Evolutionary conservation across 2,329 filamentous ascomycete species (phyloP).

Genomic region (Chrysoporthe puriensis): DNA sequence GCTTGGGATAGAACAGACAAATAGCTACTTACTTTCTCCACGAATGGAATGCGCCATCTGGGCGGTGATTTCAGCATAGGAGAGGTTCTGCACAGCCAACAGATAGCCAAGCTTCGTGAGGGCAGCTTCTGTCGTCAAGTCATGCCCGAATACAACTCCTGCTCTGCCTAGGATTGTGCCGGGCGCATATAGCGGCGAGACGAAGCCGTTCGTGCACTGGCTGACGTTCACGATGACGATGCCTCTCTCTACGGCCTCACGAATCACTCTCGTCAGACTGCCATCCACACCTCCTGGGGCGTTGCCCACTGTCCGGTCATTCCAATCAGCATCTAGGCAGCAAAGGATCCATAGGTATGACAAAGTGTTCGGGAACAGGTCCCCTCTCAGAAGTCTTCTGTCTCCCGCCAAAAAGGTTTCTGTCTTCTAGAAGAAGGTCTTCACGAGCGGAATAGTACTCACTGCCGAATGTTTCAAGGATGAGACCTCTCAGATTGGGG

Average conservation of each 20-base stretch:
- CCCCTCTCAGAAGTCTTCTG: background rate
- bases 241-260: slow-evolving; percentile 75
- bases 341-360: background rate
- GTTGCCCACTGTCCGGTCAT: slow-evolving; percentile 68
- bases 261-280: slow-evolving; percentile 76
- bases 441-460: background rate
- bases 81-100: slow-evolving; percentile 68
- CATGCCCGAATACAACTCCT: slow-evolving; percentile 86
- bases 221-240: slow-evolving; percentile 90
- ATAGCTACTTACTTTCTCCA: slow-evolving; percentile 60
- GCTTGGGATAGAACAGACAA: too few relatives aligned
- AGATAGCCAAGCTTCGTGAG: slow-evolving; percentile 90
- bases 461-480: slow-evolving; percentile 84
- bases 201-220: slow-evolving; percentile 80
- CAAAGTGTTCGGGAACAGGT: background rate
- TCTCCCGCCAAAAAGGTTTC: background rate
- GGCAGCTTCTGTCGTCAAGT: slow-evolving; percentile 88
- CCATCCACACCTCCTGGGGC: slow-evolving; percentile 82
- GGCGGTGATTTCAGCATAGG: slow-evolving; percentile 65
- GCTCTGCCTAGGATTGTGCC: slow-evolving; percentile 78
- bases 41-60: slow-evolving; percentile 77
- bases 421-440: background rate
- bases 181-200: slow-evolving; percentile 77
- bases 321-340: background rate
- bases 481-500: slow-evolving; percentile 76